Evolutionary conservation across 2,329 filamentous ascomycete species (phyloP).

Genomic region (Blastomyces silverae): DNA sequence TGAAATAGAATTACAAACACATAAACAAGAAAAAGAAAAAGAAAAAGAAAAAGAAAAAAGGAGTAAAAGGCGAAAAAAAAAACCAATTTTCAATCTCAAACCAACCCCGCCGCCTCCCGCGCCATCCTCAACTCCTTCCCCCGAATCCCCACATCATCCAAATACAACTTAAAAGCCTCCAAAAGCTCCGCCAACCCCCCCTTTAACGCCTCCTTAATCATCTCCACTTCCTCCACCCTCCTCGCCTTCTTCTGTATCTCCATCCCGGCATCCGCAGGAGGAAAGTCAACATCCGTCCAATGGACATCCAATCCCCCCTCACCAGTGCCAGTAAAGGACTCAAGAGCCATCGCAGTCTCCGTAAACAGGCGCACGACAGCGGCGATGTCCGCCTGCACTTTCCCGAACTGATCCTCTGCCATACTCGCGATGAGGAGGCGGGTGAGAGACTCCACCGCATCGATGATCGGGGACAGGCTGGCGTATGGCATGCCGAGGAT

Average conservation of each 20-base stretch:
- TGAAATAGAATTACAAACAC: no score
- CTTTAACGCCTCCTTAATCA: conserved; percentile 59
- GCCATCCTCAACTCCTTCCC: conserved; percentile 66
- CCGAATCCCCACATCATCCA: conserved; percentile 61
- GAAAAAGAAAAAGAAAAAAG: background rate
- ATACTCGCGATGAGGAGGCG: conserved; percentile 66
- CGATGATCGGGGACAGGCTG: conserved; percentile 59
- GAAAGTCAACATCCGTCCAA: conserved; percentile 68
- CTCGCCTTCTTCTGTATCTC: conserved; percentile 33
- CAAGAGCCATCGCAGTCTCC: conserved; percentile 59
- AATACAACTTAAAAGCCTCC: conserved; percentile 65
- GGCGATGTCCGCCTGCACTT: conserved; percentile 76
- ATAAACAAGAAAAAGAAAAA: no score
- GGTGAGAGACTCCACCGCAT: conserved; percentile 64
- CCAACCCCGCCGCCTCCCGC: conserved; percentile 51
- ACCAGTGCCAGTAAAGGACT: conserved; percentile 54
- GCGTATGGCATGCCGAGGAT: conserved; percentile 69
- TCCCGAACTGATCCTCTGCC: conserved; percentile 73
- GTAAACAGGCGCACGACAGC: conserved; percentile 68
- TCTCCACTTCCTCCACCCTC: conserved; percentile 59
- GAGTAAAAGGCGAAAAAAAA: background rate
- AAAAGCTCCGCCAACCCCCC: conserved; percentile 60
- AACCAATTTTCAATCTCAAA: background rate
- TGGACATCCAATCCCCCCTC: conserved; percentile 52
- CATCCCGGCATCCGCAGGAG: conserved; percentile 28